Conservation (phyloP, 495 filamentous ascomycete genomes). For the Tuber melanosporum region DNA sequence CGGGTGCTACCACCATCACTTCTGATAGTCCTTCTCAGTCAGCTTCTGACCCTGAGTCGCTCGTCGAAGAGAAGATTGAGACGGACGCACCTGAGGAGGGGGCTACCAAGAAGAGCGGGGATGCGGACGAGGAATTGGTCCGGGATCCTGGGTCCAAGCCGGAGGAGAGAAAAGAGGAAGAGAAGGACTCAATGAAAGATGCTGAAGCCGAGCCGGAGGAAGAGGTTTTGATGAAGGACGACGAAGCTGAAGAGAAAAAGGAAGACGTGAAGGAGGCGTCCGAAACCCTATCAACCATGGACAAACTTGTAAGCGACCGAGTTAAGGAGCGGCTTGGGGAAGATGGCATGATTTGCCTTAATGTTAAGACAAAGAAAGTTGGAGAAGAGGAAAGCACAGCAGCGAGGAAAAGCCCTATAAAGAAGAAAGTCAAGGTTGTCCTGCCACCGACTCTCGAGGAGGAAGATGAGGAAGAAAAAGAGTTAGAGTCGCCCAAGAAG, state of each 20-base stretch:
- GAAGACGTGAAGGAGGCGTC: conserved; percentile 23
- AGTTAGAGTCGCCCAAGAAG: conserved; percentile 10
- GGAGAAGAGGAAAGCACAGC: conserved; percentile 20
- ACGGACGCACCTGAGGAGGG: conserved; percentile 23
- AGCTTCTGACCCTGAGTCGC: conserved; percentile 22
- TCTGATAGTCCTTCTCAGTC: neutral
- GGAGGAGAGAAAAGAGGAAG: conserved; percentile 3
- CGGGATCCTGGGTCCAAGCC: conserved; percentile 9
- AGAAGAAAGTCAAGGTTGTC: conserved; percentile 23
- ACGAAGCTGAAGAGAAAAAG: conserved; percentile 26
- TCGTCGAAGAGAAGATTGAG: conserved; percentile 19
- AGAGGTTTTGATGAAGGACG: conserved; percentile 18
- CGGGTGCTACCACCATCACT: conserved; percentile 23
- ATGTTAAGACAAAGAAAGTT: conserved; percentile 9
- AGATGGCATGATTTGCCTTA: conserved; percentile 26
- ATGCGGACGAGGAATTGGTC: conserved; percentile 13
- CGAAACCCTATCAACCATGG: conserved; percentile 25
- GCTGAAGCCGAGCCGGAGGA: neutral
- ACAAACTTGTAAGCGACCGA: conserved; percentile 35
- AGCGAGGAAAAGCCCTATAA: conserved; percentile 26
- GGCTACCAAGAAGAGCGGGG: conserved; percentile 20
- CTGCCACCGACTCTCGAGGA: conserved; percentile 30
- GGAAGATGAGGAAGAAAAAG: conserved; percentile 31
- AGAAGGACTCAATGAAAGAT: neutral
- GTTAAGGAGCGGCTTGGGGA: conserved; percentile 22